Base-by-base conservation (phyloP, 2,329 filamentous ascomycete species). In the Ascochyta clinopodiicola region DNA sequence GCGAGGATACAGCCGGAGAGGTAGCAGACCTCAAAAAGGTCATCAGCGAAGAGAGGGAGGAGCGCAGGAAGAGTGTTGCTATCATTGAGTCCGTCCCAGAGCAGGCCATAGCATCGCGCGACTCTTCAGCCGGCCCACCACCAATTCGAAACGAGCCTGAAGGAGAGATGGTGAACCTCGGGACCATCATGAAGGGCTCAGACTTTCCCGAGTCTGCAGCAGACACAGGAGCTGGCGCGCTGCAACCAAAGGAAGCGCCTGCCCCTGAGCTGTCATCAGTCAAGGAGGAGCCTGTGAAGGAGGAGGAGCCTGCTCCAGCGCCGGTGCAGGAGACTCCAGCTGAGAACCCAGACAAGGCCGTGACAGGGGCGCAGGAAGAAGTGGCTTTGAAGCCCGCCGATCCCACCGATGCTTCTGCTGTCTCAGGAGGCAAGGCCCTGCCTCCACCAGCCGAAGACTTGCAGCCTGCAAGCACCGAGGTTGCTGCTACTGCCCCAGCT, bases 321-420 rank as follows among this genome's bases (percentile, higher is more conserved):
- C 42, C 45, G 27, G 55, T 36, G n/a, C 40, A 44, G 31, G 61
- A 65, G 29, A 48, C 45, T 1, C 64, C 72, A 21, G 68, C 67
- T n/a, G 73, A 70, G 12, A 79, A 79, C 40, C 77, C 77, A 22
- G 79, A 81, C 65, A 81, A 81, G 67, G 66, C 64, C 51, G 71
- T 70, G 9, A 77, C 77, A 19, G 76, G 69, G 31, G 79, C 66
- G 2, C 74, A 80, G 64, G 80, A 81, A 45, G 70, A 76, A 12
- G 72, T 66, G 10, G 57, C 66, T 8, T 69, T 78, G 67, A 77
- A 77, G 63, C 76, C 78, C 6, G 73, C 75, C 29, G 72, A 77
- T 34, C 71, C 74, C 4, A 75, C 75, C 36, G 61, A 65, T 9
- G 63, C 60, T 37, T 47, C 61, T 43, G 74, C 75, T 34, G 72